Conservation (phyloP, 306 rosid genomes). For the Cyclanthera cordifolia region DNA sequence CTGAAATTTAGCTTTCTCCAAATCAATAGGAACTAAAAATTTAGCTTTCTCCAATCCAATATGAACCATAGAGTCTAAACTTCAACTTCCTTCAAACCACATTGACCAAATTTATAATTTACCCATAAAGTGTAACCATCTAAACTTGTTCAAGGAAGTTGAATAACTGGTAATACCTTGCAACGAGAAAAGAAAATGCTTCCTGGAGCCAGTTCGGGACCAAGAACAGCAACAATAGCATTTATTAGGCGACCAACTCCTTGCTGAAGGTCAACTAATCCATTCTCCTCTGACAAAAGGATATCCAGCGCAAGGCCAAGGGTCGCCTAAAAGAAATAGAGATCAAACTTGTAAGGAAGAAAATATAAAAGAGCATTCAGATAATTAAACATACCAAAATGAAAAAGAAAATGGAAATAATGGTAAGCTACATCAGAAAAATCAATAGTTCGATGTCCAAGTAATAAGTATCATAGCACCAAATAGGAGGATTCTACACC, state of each 20-base stretch:
- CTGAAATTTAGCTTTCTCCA: too few relatives aligned
- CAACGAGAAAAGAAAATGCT: conserved; percentile 96
- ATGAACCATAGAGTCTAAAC: too few relatives aligned
- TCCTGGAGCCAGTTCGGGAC: conserved; percentile 98
- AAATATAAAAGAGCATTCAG: conserved; percentile 6
- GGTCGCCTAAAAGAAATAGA: conserved; percentile 39
- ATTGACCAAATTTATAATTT: too few relatives aligned
- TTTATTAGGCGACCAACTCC: conserved; percentile 93
- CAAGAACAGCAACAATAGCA: conserved; percentile 87
- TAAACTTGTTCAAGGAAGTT: not conserved
- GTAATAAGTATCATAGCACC: not conserved
- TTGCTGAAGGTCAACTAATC: conserved; percentile 81
- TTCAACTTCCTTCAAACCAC: too few relatives aligned
- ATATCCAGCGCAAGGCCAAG: conserved; percentile 94
- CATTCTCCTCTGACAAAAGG: conserved; percentile 85
- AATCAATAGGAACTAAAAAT: too few relatives aligned
- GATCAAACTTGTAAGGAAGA: not conserved
- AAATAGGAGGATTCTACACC: too few relatives aligned
- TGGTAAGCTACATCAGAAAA: not conserved
- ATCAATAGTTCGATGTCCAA: not conserved
- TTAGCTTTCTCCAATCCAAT: too few relatives aligned
- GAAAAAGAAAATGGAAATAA: not conserved
- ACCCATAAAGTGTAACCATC: not conserved
- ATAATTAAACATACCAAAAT: not conserved
- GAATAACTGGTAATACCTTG: conserved; percentile 40